Base-by-base conservation (phyloP, 805 yeast species). In the Candida fluviatilis region DNA sequence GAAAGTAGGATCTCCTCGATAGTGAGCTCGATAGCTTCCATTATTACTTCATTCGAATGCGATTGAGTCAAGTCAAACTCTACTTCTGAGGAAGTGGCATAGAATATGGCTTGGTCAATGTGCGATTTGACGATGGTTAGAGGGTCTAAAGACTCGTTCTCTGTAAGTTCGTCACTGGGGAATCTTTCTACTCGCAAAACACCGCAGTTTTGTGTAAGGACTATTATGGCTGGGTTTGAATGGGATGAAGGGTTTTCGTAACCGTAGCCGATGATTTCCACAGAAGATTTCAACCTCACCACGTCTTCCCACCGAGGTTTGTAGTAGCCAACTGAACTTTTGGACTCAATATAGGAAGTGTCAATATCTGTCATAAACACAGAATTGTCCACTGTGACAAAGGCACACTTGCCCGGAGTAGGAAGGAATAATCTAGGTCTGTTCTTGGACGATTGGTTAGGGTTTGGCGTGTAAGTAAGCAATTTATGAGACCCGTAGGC, bases 101-200 rank as follows among this genome's bases (percentile, higher is more conserved):
- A 84, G 50, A 81, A 83, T 1, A 90, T 76, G 0, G 90, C 95
- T 58, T 90, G 97, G 47, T 84, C 93, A 16, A 91, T 76, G 49
- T 82, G 90, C 0, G 87, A 75, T 52, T 81, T 82, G 24, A 85
- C 66, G 34, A 80, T 69, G n/a, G 49, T 47, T 7, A 51, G 40
- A 8, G 58, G 50, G 16, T 50, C 56, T 4, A 40, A 28, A 12
- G 43, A 48, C 4, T 39, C 38, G 1, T 48, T 41, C 4, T 47
- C 55, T 1, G 47, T 46, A 2, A 46, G 38, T 27, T 35, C 31
- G 11, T 16, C 27, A 2, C 26, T 31, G 1, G 53, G 45, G 36
- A 65, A 66, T 23, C 79, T 54, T 40, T 82, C 85, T 16, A 87
- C 58, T 41, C 78, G 66, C 26, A 86, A 52, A 1, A 83, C 74